Percentiles rank a stretch among this genome's conserved stretches.
Evolutionary conservation across 768 basidiomycete species (phyloP).

Genomic region (Infundibulicybe gibba): DNA sequence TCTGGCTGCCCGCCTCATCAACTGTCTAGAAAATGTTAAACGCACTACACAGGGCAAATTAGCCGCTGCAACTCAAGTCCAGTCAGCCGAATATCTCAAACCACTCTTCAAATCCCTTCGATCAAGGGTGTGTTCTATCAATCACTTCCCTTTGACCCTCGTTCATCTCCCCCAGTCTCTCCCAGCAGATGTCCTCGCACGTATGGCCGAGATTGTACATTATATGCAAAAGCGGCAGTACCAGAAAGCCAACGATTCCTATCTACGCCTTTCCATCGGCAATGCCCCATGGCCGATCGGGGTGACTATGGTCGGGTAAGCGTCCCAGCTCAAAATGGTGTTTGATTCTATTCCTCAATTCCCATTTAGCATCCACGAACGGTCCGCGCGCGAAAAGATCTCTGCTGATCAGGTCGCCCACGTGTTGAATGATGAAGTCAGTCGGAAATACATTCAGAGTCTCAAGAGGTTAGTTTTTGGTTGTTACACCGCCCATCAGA

Average conservation of each 20-base stretch:
- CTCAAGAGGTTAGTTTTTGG: slow-evolving; percentile 70
- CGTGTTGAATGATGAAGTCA: slow-evolving; percentile 98
- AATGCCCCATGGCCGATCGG: slow-evolving; percentile 99
- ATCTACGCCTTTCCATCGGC: slow-evolving; percentile 94
- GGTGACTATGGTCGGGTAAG: slow-evolving; percentile 97
- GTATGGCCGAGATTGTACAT: slow-evolving; percentile 92
- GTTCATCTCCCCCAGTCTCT: slow-evolving; percentile 47
- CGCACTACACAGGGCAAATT: slow-evolving; percentile 88
- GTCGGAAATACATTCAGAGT: slow-evolving; percentile 97
- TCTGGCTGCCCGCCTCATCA: slow-evolving; percentile 3
- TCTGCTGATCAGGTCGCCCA: slow-evolving; percentile 96
- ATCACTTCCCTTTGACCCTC: background rate
- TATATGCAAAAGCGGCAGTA: slow-evolving; percentile 96
- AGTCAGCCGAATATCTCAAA: slow-evolving; percentile 95
- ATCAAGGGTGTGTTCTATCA: slow-evolving; percentile 62
- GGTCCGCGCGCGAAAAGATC: slow-evolving; percentile 97
- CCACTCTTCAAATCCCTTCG: slow-evolving; percentile 91
- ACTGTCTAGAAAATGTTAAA: slow-evolving; percentile 68
- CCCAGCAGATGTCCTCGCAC: slow-evolving; percentile 77
- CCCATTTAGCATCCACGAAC: slow-evolving; percentile 84
- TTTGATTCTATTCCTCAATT: slow-evolving; percentile 3
- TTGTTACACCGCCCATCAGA: background rate
- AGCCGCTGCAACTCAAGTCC: slow-evolving; percentile 92
- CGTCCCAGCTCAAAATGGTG: slow-evolving; percentile 8
- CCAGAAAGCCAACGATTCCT: slow-evolving; percentile 94